Conservation (phyloP, 148 eudicot species). For the Arctostaphylos glauca region DNA sequence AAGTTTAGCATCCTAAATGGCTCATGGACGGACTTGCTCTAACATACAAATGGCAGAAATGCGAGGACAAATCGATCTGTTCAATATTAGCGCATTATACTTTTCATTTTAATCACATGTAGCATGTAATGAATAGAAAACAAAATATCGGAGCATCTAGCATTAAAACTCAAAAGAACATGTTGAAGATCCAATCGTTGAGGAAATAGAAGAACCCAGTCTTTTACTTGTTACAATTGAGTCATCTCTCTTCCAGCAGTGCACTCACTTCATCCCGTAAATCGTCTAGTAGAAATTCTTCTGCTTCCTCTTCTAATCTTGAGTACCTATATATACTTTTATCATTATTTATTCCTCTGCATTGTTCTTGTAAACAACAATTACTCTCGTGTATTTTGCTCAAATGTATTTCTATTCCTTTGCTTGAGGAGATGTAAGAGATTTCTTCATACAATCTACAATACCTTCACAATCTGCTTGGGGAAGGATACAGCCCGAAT, state of each 20-base stretch:
- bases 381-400: neutral
- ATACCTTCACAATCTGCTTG: conserved; percentile 78
- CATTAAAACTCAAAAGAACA: neutral
- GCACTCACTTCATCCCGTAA: neutral
- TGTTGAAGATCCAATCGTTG: too few species aligned
- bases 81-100: neutral
- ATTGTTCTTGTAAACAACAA: neutral
- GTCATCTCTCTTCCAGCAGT: too few species aligned
- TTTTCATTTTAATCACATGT: neutral
- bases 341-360: neutral
- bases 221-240: too few species aligned
- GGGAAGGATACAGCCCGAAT: conserved; percentile 43
- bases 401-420: conserved; percentile 21
- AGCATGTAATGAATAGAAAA: neutral
- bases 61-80: neutral
- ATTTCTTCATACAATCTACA: conserved; percentile 80
- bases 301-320: too few species aligned
- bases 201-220: neutral
- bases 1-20: too few species aligned
- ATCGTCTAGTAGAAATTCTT: too few species aligned
- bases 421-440: conserved; percentile 41
- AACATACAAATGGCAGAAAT: neutral
- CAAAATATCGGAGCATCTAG: neutral
- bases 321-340: neutral
- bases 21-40: too few species aligned